Base-by-base conservation (phyloP, 2,329 filamentous ascomycete species). In the Nemania abortiva region DNA sequence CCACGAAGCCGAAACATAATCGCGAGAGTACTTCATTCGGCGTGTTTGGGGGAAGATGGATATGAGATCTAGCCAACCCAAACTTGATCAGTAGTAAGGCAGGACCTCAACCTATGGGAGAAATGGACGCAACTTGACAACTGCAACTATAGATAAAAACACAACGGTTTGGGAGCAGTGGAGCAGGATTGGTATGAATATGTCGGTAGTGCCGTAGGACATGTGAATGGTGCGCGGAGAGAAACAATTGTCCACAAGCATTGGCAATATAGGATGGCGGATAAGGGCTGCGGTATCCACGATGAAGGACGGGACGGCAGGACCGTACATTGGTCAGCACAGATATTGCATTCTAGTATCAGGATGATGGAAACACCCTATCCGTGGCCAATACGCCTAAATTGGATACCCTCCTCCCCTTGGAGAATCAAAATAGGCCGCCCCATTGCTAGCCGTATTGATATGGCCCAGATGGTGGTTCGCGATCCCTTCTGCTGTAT, bases 1-100 rank as follows among this genome's bases (percentile, higher is more conserved):
- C 72, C 75, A 59, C 75, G 75, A 52, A 76, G 74, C 52, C 65
- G 72, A 70, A 77, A 77, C 63, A 66, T 66, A 52, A 54, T 29
- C 63, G 58, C 60, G 39, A 54, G 5, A 45, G 62, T 27, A 52
- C 52, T 37, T 61, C 45, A 65, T 57, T 22, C 27, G 56, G 34
- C 11, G 20, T 5, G 9, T 49, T 9, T 15, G 29, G 7, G 6
- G 6, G 42, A n/a, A 47, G 34, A 52, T 47, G 27, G 34, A 31
- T n/a, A n/a, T 56, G 39, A 53, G 39, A 18, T 20, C 9, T 37
- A 65, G 27, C 37, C 11, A 27, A 34, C 9, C 27, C 29, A 18
- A 39, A 24, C 29, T 63, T 22, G 50, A 53, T 55, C 7, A 20
- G 29, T 18, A 11, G 22, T 22, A 49, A 59, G 54, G 56, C 20